Evolutionary conservation across 352 stramenopile genomes (phyloP), one percentile per base, ranked within the genome.

Genomic region (Achlya hypogyna): DNA sequence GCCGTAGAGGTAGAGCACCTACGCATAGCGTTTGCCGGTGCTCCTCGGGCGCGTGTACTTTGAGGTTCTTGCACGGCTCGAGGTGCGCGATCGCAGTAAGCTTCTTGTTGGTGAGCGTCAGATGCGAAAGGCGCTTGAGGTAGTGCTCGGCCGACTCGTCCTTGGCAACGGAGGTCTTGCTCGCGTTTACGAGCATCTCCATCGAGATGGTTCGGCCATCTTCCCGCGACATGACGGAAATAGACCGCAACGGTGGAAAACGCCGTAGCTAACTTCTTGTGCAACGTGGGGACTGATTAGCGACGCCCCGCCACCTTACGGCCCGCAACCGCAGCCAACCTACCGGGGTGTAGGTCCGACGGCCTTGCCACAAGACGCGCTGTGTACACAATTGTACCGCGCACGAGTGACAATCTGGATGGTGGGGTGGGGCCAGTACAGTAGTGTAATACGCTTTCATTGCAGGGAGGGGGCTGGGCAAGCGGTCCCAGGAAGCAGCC

Each of bases 1-100:
- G 74, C 89, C 81, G 74, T 91, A 91, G 47, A 91, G 72, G 62
- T 91, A 91, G 1, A 91, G 71, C 35, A 91, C 69, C 51, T 72
- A 29, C 20, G 38, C 28, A 63, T 34, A 59, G 22, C 9, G 4
- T 67, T 51, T 27, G 29, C 18, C 5, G n/a, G 53, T 29, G 16
- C 32, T 27, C 25, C 22, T 68, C 25, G 3, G 22, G 42, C 10
- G 5, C 6, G 5, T 9, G 5, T 43, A 69, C 63, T 51, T 52
- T 69, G 51, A 69, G 10, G 29, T 63, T 63, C 14, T 5, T 45
- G 49, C 49, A 62, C 4, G 16, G 22, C 12, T 51, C 49, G 5
- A 63, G 16, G 43, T 34, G n/a, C 20, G 31, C 35, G 8, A 67
- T 56, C n/a, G 10, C 5, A 18, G 49, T 52, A 5, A 69, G 53